Base-by-base conservation (phyloP, 2,329 filamentous ascomycete genomes). In the Bipolaris gigantea region DNA sequence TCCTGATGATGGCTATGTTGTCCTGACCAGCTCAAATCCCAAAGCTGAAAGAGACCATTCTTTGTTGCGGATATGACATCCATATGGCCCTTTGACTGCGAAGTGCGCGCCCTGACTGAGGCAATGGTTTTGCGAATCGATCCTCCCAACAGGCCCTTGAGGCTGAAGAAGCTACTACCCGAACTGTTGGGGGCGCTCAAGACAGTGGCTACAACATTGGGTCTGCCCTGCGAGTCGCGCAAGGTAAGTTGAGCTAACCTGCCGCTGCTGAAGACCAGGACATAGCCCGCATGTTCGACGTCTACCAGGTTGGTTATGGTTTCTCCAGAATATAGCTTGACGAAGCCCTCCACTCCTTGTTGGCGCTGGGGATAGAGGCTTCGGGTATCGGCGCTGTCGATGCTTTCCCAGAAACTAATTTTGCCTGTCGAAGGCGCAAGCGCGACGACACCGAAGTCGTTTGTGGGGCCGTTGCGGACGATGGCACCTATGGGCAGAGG, bases 351-450 rank as follows among this genome's bases (percentile, higher is more conserved):
- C 15, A 96, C 85, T 15, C 90, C 90, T 60, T 86, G 88, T 61
- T 89, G 86, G 67, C 90, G 89, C 70, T 95, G 89, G 61, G 89
- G 88, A 67, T 93, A 89, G 36, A 95, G 84, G 59, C 89, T 90
- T 50, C 95, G 82, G 0, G 90, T 91, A 35, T 92, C 89, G 9
- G 91, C 92, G 73, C 87, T 92, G 51, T 93, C 92, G 59, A 97
- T 89, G 35, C 91, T 95, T 72, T 97, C 94, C 92, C 94, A 97
- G 74, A 94, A 97, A 40, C 90, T 87, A 48, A 97, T 85, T 73
- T 88, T 92, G 48, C 94, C 94, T 44, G 83, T 92, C 16, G 84
- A 85, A 11, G 93, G 89, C 77, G 93, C 90, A 34, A 97, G 82
- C 34, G 97, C 84, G 25, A 99, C 85, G 34, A 99, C 81, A 2